phyloP scores from a whole-genome alignment of 306 rosid species.

The Glycine tomentella region DNA sequence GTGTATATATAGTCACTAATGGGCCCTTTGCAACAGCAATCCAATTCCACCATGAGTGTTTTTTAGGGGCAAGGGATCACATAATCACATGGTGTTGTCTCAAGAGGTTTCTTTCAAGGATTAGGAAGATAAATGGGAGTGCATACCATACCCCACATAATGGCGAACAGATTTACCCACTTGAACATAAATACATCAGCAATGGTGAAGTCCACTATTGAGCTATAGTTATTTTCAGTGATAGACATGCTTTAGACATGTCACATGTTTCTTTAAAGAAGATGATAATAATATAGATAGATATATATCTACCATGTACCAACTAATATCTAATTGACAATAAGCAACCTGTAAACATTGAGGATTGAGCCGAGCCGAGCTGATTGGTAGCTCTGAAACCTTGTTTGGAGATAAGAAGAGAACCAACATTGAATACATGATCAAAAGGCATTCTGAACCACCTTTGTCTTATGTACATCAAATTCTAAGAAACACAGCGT shows the following conservation, averaged over 20 bases:
- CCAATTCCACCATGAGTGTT: not conserved
- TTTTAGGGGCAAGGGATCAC: constrained; percentile 27
- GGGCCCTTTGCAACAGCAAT: not conserved
- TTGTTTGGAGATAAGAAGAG: not conserved
- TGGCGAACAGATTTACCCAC: constrained; percentile 26
- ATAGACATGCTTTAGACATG: constrained; percentile 45
- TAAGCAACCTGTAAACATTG: not conserved
- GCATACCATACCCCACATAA: constrained; percentile 21
- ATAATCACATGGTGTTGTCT: constrained; percentile 39
- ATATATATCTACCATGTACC: not conserved
- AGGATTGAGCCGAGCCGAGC: not conserved
- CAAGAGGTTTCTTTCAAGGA: constrained; percentile 9
- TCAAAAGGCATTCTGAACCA: constrained; percentile 4
- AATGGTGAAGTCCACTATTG: constrained; percentile 3
- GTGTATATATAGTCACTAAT: constrained; percentile 38
- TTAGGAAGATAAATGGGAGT: not conserved
- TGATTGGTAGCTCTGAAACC: not conserved
- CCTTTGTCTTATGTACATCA: not conserved
- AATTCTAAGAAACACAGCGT: constrained; percentile 10
- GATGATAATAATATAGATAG: constrained; percentile 3
- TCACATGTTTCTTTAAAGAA: not conserved
- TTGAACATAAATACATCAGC: not conserved
- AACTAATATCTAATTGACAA: not conserved
- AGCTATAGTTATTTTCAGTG: constrained; percentile 6
- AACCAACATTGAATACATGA: not conserved